Evolutionary conservation across 2,329 filamentous ascomycete species (phyloP).

Genomic region (Neopestalotiopsis sp.): DNA sequence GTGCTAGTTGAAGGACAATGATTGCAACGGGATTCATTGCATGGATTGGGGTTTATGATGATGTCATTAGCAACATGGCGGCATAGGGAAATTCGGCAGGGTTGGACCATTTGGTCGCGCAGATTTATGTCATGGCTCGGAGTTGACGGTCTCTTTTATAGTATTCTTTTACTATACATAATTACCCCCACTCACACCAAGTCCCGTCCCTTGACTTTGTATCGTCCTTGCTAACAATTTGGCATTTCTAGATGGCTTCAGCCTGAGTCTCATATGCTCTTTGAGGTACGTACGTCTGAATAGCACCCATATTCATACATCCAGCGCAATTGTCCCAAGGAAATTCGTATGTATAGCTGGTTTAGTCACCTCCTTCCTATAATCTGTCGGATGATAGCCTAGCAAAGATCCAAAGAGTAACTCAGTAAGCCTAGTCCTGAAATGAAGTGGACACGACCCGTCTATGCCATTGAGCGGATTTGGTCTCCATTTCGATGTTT

Average conservation of each 20-base stretch:
- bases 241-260: background rate
- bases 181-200: constrained; percentile 3
- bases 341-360: no score
- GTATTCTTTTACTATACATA: constrained; percentile 10
- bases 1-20: background rate
- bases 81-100: background rate
- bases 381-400: no score
- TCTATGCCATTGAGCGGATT: no score
- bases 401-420: background rate
- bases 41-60: background rate
- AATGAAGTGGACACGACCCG: background rate
- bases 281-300: constrained; percentile 4
- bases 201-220: background rate
- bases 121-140: constrained; percentile 8
- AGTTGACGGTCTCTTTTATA: constrained; percentile 15
- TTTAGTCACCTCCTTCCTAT: no score
- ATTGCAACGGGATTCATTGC: background rate
- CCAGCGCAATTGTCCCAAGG: no score
- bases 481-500: no score
- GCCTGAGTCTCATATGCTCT: background rate
- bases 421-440: background rate
- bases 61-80: background rate
- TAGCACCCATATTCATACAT: background rate
- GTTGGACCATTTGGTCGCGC: background rate
- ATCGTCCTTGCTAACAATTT: background rate